Evolutionary conservation across 2,329 filamentous ascomycete genomes (phyloP).

Genomic region (Sphaerulina musiva): DNA sequence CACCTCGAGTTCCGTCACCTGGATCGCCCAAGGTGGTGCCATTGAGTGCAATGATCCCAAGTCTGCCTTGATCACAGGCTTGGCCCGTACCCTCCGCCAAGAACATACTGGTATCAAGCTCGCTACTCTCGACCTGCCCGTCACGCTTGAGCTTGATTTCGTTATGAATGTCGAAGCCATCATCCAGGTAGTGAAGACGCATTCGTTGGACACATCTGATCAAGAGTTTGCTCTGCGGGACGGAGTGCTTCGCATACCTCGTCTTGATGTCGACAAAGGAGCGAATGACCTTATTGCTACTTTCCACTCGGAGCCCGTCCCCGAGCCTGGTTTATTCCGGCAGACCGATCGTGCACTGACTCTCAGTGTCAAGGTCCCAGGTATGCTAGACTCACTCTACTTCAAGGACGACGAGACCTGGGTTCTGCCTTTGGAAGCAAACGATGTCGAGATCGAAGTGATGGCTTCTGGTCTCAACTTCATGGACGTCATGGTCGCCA

Average conservation of each 20-base stretch:
- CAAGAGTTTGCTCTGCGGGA: not conserved
- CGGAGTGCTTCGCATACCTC: not conserved
- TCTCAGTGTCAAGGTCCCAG: slow-evolving; percentile 7
- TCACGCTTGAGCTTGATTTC: not conserved
- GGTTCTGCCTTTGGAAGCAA: slow-evolving; percentile 10
- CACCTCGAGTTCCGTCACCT: not conserved
- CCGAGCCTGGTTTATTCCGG: not conserved
- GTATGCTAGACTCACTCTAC: slow-evolving; percentile 23
- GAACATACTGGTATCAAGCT: not conserved
- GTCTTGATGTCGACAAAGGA: not conserved
- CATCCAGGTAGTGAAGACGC: not conserved
- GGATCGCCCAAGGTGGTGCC: not conserved
- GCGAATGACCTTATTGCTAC: not conserved
- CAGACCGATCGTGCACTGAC: not conserved
- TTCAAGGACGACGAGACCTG: slow-evolving; percentile 19
- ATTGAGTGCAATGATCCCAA: not conserved
- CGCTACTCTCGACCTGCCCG: not conserved
- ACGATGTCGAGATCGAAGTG: slow-evolving; percentile 25
- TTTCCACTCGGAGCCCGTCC: not conserved
- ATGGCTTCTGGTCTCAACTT: slow-evolving; percentile 25
- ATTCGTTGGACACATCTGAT: not conserved
- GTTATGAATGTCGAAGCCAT: not conserved
- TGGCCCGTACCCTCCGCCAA: not conserved
- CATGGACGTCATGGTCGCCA: slow-evolving; percentile 21
- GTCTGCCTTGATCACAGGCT: not conserved